Evolutionary conservation across 2,329 filamentous ascomycete genomes (phyloP), one percentile per base, ranked within the genome.

Genomic region (Claviceps sp.): DNA sequence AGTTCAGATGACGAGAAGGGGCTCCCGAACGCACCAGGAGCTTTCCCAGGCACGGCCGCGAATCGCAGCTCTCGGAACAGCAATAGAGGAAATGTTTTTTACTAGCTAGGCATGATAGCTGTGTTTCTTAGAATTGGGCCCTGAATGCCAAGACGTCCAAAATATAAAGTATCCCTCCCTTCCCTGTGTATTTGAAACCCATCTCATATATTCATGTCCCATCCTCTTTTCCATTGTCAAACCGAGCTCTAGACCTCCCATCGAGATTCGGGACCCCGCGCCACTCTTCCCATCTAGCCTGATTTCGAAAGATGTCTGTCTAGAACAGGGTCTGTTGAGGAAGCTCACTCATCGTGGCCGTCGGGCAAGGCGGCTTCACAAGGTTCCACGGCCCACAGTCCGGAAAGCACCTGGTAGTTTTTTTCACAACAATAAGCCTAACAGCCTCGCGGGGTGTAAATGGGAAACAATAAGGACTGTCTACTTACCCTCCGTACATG

Each of bases 1-100:
- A 71, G 69, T 57, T 71, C 69, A 13, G 69, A 70, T 37, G 67
- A 70, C 13, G 68, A 71, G 18, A 59, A 60, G 47, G 62, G 61
- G 0, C 61, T 61, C 0, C 54, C 62, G 2, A 57, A 61, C 0
- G 61, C 59, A 3, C 70, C 71, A 14, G 76, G 77, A 3, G 72
- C 73, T 0, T 81, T 76, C 56, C 75, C 77, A 4, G 75, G 74
- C 7, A 70, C 70, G 0, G 62, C 65, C 30, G 60, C 59, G 3
- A 69, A 74, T 36, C 72, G 72, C 59, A 54, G 60, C 18, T 52
- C 54, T 26, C 55, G 59, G 5, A 62, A 64, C 40, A 59, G 61
- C 26, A 57, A 60, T 24, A 58, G 64, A 9, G 67, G 62, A 0
- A 70, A 66, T 44, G 60, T 64, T 9, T 72, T 70, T 53, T 74